Conservation (phyloP, 352 stramenopile genomes). For the Pythium insidiosum region DNA sequence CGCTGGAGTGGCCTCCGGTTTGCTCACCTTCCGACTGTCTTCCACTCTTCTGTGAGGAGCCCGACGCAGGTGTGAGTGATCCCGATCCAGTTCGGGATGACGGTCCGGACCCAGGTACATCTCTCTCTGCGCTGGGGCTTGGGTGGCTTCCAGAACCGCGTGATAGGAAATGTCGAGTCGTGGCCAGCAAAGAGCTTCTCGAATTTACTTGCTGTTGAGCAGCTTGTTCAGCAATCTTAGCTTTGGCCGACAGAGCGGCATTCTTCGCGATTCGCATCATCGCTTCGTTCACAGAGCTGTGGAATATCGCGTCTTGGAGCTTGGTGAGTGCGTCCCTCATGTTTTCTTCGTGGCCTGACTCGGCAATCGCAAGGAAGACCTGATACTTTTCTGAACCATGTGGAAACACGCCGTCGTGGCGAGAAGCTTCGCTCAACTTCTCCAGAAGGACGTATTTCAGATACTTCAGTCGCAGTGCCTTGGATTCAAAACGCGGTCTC, state of each 20-base stretch:
- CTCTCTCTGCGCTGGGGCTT: too few species aligned
- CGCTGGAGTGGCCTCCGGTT: slow-evolving; percentile 18
- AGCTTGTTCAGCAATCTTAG: slow-evolving; percentile 72
- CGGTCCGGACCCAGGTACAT: too few species aligned
- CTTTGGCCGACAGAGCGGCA: slow-evolving; percentile 68
- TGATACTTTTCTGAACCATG: slow-evolving; percentile 61
- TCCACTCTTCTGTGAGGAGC: slow-evolving; percentile 42
- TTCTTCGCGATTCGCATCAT: slow-evolving; percentile 81
- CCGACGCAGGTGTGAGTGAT: slow-evolving; percentile 41
- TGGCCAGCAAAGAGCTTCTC: slow-evolving; percentile 57
- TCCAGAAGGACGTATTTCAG: slow-evolving; percentile 70
- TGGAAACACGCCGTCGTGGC: slow-evolving; percentile 60
- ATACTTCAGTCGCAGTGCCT: slow-evolving; percentile 34
- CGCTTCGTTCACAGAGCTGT: slow-evolving; percentile 62
- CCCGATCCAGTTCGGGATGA: slow-evolving; percentile 8
- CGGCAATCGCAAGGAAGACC: slow-evolving; percentile 29
- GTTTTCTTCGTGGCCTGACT: slow-evolving; percentile 34
- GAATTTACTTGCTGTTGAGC: slow-evolving; percentile 59
- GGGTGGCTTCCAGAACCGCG: slow-evolving; percentile 18
- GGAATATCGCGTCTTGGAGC: slow-evolving; percentile 63
- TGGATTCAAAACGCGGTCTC: slow-evolving; percentile 8
- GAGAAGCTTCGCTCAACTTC: slow-evolving; percentile 63
- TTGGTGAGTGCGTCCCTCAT: slow-evolving; percentile 50
- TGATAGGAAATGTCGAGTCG: slow-evolving; percentile 62
- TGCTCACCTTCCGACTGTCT: too few species aligned